These are phyloP conservation scores for Leucosporidium scottii DNA, from an alignment of 768 basidiomycete species.

Conservation along the genomic window DNA sequence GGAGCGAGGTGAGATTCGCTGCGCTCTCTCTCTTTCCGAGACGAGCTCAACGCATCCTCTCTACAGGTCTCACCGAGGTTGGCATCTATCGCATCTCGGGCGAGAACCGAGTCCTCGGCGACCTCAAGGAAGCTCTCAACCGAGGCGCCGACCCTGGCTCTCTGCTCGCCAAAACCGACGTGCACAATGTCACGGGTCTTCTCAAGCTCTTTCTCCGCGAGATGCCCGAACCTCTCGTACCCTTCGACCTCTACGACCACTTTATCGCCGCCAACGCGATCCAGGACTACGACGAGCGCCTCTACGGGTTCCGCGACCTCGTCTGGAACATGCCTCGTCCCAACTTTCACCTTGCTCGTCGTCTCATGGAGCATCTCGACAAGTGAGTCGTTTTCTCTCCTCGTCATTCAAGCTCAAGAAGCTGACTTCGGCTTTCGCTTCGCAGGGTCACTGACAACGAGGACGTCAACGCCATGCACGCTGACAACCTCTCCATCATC, in stretches of 20 bases:
- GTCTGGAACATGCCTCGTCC: slow-evolving; percentile 32
- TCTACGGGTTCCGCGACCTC: slow-evolving; percentile 30
- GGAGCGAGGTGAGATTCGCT: background rate
- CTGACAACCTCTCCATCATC: slow-evolving; percentile 8
- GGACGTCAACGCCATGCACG: slow-evolving; percentile 11
- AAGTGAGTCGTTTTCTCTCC: background rate
- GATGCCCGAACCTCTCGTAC: slow-evolving; percentile 35
- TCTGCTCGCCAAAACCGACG: slow-evolving; percentile 13
- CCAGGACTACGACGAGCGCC: slow-evolving; percentile 29
- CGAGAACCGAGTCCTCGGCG: slow-evolving; percentile 18
- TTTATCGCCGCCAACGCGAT: slow-evolving; percentile 29
- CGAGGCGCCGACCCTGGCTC: background rate
- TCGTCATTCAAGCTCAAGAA: background rate
- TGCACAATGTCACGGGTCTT: slow-evolving; percentile 33
- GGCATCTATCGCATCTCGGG: slow-evolving; percentile 35
- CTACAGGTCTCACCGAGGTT: background rate
- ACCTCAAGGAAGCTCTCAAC: slow-evolving; percentile 18
- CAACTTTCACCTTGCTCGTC: slow-evolving; percentile 28
- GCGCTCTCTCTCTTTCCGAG: background rate
- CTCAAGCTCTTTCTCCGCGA: slow-evolving; percentile 34
- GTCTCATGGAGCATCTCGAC: slow-evolving; percentile 31
- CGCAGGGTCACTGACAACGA: background rate
- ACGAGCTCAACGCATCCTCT: too few species aligned
- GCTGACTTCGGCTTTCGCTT: background rate
- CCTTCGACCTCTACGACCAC: slow-evolving; percentile 19